A percentile compares a stretch with the other conserved stretches of the same genome.
Evolutionary conservation across 2,329 filamentous ascomycete genomes (phyloP).

Genomic region (Curvularia hawaiiensis): DNA sequence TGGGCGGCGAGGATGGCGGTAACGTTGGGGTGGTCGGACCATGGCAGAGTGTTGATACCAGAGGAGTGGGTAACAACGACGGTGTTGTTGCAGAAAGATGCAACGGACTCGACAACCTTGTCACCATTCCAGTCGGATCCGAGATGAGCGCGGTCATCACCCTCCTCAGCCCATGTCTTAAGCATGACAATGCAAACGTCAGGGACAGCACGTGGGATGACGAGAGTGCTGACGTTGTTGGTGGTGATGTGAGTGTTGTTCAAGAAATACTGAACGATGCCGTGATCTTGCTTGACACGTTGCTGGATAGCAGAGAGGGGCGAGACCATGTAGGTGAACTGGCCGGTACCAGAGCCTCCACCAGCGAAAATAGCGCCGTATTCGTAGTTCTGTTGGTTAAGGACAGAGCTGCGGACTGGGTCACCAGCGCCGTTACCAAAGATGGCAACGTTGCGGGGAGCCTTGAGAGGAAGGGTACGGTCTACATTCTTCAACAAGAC

Average conservation of each 20-base stretch:
- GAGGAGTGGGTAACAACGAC: constrained; percentile 55
- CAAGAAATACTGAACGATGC: constrained; percentile 53
- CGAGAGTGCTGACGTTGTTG: constrained; percentile 33
- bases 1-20: constrained; percentile 51
- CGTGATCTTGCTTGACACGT: constrained; percentile 32
- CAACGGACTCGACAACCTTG: constrained; percentile 52
- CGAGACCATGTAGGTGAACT: constrained; percentile 49
- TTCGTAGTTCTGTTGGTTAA: constrained; percentile 44
- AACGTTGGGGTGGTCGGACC: constrained; percentile 51
- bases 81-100: constrained; percentile 56
- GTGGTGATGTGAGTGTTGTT: constrained; percentile 50
- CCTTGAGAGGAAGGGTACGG: constrained; percentile 58
- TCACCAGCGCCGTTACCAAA: constrained; percentile 57
- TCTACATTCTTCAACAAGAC: constrained; percentile 57
- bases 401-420: constrained; percentile 51
- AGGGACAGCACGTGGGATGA: constrained; percentile 43
- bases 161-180: constrained; percentile 59
- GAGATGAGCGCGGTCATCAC: constrained; percentile 49
- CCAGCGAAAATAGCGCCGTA: constrained; percentile 52
- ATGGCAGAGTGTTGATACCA: constrained; percentile 51
- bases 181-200: constrained; percentile 63
- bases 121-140: constrained; percentile 50
- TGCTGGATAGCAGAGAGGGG: constrained; percentile 51
- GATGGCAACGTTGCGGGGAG: constrained; percentile 54
- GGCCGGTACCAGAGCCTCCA: constrained; percentile 51